Conservation (phyloP, 1,139 yeast genomes). For the Trichomonascaceae sp. region DNA sequence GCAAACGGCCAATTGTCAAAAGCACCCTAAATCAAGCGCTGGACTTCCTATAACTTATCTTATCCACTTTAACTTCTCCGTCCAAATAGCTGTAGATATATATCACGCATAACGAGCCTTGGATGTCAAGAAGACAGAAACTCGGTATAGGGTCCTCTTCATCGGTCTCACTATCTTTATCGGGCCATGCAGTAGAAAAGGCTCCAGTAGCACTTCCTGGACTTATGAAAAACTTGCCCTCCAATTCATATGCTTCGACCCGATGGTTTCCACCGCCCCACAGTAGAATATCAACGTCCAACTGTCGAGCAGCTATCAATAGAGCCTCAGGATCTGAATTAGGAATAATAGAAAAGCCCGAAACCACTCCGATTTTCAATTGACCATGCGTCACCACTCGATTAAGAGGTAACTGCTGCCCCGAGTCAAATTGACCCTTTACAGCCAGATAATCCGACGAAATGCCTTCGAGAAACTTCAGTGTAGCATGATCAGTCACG, state of each 20-base stretch:
- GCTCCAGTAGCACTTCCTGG: slow-evolving; percentile 99
- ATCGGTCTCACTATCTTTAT: slow-evolving; percentile 28
- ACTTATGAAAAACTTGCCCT: slow-evolving; percentile 85
- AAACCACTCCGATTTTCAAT: slow-evolving; percentile 75
- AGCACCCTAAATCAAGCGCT: neutral
- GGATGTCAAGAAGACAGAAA: slow-evolving; percentile 80
- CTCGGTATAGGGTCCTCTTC: slow-evolving; percentile 57
- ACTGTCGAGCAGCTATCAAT: slow-evolving; percentile 74
- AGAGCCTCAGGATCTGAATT: slow-evolving; percentile 80
- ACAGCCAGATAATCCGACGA: slow-evolving; percentile 73
- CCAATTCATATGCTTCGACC: slow-evolving; percentile 88
- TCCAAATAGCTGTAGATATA: slow-evolving; percentile 78
- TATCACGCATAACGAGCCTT: slow-evolving; percentile 68
- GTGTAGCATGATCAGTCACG: slow-evolving; percentile 59
- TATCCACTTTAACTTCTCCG: slow-evolving; percentile 87
- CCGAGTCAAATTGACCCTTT: slow-evolving; percentile 65
- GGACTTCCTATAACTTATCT: slow-evolving; percentile 66
- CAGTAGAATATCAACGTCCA: slow-evolving; percentile 86
- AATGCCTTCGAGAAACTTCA: slow-evolving; percentile 56
- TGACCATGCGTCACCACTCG: slow-evolving; percentile 63
- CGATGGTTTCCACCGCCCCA: slow-evolving; percentile 90
- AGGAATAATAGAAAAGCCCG: slow-evolving; percentile 82
- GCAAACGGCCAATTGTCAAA: neutral
- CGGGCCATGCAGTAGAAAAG: slow-evolving; percentile 47
- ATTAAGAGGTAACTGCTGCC: slow-evolving; percentile 50